Conservation (phyloP, 1,139 yeast genomes). For the Yamadazyma kanchanaburiensis region DNA sequence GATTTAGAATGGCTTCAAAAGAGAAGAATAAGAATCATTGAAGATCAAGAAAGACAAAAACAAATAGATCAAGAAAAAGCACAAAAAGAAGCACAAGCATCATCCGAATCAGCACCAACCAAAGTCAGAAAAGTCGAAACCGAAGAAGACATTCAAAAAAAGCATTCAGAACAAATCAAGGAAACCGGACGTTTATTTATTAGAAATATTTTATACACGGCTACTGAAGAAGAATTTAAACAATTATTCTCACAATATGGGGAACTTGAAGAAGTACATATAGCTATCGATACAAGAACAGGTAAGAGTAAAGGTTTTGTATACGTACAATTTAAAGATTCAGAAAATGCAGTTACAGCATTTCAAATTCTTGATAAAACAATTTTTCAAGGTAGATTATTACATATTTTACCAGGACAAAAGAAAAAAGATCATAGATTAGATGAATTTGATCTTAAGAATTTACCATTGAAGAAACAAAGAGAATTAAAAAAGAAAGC, state of each 20-base stretch:
- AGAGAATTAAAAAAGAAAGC: conserved; percentile 78
- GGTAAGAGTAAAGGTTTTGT: conserved; percentile 94
- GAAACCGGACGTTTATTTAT: conserved; percentile 82
- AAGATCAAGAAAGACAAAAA: conserved; percentile 29
- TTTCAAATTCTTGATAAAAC: conserved; percentile 74
- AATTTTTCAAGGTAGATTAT: conserved; percentile 88
- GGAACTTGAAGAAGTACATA: conserved; percentile 72
- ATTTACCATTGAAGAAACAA: conserved; percentile 89
- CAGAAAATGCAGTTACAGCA: conserved; percentile 74
- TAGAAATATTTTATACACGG: conserved; percentile 78
- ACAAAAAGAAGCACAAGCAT: conserved; percentile 10
- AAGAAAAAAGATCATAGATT: conserved; percentile 73
- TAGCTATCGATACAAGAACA: conserved; percentile 87
- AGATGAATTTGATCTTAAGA: conserved; percentile 87
- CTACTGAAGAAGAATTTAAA: conserved; percentile 76
- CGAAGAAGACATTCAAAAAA: conserved; percentile 30
- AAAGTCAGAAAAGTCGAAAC: conserved; percentile 15
- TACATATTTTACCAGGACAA: conserved; percentile 86
- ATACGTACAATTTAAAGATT: conserved; percentile 65
- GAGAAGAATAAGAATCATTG: conserved; percentile 72
- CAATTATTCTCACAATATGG: conserved; percentile 58
- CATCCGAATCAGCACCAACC: not conserved
- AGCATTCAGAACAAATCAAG: conserved; percentile 49
- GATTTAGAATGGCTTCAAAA: conserved; percentile 89
- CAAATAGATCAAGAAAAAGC: conserved; percentile 6